phyloP scores from a whole-genome alignment of 1,284 basidiomycete species.

The Schizophyllum amplum region DNA sequence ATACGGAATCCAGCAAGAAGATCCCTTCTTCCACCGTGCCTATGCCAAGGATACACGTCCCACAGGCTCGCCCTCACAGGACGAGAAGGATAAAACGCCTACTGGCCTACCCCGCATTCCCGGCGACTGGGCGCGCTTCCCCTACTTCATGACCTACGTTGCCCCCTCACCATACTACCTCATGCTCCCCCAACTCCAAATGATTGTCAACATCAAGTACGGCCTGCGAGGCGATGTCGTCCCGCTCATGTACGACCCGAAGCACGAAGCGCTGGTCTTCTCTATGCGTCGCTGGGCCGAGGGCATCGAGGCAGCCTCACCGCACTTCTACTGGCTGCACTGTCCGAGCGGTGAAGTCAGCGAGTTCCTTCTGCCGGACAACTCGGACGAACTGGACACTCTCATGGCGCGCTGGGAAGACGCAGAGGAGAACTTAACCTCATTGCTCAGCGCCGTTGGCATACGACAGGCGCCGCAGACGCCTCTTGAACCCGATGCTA shows the following conservation, averaged over 20 bases:
- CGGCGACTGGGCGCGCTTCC: constrained; percentile 24
- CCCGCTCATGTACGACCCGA: constrained; percentile 22
- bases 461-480: constrained; percentile 10
- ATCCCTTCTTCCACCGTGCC: background rate
- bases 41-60: background rate
- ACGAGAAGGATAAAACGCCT: background rate
- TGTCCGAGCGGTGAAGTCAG: constrained; percentile 6
- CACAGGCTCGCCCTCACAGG: background rate
- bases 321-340: constrained; percentile 9
- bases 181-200: constrained; percentile 28
- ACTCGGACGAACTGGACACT: constrained; percentile 10
- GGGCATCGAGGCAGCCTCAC: background rate
- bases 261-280: constrained; percentile 12
- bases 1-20: background rate
- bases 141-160: constrained; percentile 24
- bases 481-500: constrained; percentile 15
- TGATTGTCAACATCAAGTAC: constrained; percentile 26
- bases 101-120: constrained; percentile 18
- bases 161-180: constrained; percentile 27
- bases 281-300: background rate
- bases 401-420: constrained; percentile 10
- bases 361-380: constrained; percentile 3
- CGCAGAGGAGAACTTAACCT: constrained; percentile 13
- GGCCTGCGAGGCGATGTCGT: constrained; percentile 23
- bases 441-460: constrained; percentile 13